Conservation (phyloP, 2,329 filamentous ascomycete species). For the Colletotrichum higginsianum region DNA sequence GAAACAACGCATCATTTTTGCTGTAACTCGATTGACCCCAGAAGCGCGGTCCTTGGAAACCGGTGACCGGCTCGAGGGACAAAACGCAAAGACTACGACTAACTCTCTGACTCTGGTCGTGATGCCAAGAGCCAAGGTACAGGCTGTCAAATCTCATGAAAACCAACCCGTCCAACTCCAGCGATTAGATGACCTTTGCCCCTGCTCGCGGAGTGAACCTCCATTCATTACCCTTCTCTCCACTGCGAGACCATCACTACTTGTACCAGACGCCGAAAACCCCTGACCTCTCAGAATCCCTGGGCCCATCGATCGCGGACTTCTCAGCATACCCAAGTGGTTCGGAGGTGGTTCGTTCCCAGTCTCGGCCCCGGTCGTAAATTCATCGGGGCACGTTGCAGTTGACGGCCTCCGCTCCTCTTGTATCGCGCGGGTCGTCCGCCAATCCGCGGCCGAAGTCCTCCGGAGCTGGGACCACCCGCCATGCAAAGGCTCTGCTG, state of each 20-base stretch:
- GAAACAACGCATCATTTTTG: background rate
- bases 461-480: conserved; percentile 22
- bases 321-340: conserved; percentile 17
- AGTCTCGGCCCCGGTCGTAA: background rate
- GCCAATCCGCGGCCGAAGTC: conserved; percentile 15
- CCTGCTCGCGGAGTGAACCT: conserved; percentile 18
- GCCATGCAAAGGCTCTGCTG: conserved; percentile 14
- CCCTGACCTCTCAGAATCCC: conserved; percentile 21
- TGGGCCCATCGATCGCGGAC: conserved; percentile 34
- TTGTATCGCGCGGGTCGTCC: conserved; percentile 3
- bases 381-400: conserved; percentile 35
- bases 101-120: background rate
- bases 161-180: conserved; percentile 41
- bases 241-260: background rate
- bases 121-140: background rate
- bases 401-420: conserved; percentile 23
- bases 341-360: background rate
- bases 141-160: conserved; percentile 7
- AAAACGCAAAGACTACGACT: background rate
- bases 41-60: background rate
- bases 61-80: background rate
- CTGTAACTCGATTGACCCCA: background rate
- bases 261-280: background rate
- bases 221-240: conserved; percentile 10
- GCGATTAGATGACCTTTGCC: conserved; percentile 18